Evolutionary conservation across 306 rosid species (phyloP), one percentile per base, ranked within the genome.

Genomic region (Glycine tomentella): DNA sequence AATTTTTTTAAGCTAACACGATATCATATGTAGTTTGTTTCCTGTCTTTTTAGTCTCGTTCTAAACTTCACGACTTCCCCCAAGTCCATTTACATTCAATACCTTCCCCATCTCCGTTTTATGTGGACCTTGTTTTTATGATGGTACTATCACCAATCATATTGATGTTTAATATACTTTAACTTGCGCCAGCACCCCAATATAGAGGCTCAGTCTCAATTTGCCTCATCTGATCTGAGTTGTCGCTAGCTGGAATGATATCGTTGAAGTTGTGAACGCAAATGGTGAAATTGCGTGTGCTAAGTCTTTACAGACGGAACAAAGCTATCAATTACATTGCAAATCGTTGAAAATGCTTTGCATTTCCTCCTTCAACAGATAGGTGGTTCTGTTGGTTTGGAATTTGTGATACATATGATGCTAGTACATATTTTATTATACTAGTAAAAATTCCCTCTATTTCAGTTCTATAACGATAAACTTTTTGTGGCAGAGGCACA

Each of bases 221-320:
- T 25, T 38, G 4, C 2, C 63, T 51, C 4, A 3, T 76, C 17
- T 40, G 3, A 4, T 61, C 14, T 9, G 66, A 31, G 16, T 25
- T 20, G n/a, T 58, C 9, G 38, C 6, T 3, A 61, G 17, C 20
- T 10, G 55, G 20, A 74, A 40, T 75, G 57, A 25, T 45, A 59
- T 64, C 40, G 4, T 12, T 77, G 67, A 48, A 67, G 17, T 72
- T 77, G 20, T 46, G 79, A 51, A 51, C 40, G 48, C 8, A 25
- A 15, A 55, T 55, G 61, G 61, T 55, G 61, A 53, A 53, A 55
- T 55, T 55, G 2, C 31, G 31, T 9, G 66, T 25, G 53, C 31
- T 66, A 15, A 15, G 38, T 56, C 45, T 44, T 10, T 5, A 33
- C 68, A 10, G 55, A 53, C 69, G 25, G 65, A 52, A 61, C 66